Evolutionary conservation across 106 monocot species (phyloP), one percentile per base, ranked within the genome.

Genomic region (Allium fistulosum): DNA sequence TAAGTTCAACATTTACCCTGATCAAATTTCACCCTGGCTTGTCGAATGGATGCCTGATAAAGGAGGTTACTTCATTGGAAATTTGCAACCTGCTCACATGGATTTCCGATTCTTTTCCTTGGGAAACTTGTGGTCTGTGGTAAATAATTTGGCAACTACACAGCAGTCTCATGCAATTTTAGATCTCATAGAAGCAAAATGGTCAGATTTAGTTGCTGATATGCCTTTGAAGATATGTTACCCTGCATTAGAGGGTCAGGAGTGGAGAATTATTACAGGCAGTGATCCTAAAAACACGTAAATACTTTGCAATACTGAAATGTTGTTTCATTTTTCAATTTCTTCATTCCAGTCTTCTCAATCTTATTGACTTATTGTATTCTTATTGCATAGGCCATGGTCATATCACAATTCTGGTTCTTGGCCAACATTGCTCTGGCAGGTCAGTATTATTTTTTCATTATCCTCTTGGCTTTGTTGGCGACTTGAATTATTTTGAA

Each of bases 171-270:
- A 93, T 79, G 89, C 90, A 57, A 90, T 99, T 74, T 81, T 99
- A 82, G 99, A 99, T 67, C 83, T 99, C 18, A 72, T 99, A 59
- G 99, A 99, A 51, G 78, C 87, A 14, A 92, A 90, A 64, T 99
- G 99, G 99, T 85, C 92, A 69, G 92, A 99, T 74, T 77, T 99
- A 83, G 99, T 99, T 61, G 89, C 87, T 57, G 84, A 85, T 69
- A 99, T 99, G 99, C 99, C 99, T 53, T 81, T 99, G 18, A 99
- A 99, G 90, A 93, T 99, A 71, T 93, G 92, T 65, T 93, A 99
- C 81, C 99, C 99, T 74, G 90, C 99, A 49, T 83, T 99, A 57
- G 99, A 99, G 63, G 87, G 87, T 53, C 80, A 85, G 77, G 99
- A 99, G 72, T 99, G 99, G 92, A 71, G 82, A 61, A 99, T 99